Evolutionary conservation across 345 rosid genomes (phyloP).

Genomic region (Anastatica hierochuntica): DNA sequence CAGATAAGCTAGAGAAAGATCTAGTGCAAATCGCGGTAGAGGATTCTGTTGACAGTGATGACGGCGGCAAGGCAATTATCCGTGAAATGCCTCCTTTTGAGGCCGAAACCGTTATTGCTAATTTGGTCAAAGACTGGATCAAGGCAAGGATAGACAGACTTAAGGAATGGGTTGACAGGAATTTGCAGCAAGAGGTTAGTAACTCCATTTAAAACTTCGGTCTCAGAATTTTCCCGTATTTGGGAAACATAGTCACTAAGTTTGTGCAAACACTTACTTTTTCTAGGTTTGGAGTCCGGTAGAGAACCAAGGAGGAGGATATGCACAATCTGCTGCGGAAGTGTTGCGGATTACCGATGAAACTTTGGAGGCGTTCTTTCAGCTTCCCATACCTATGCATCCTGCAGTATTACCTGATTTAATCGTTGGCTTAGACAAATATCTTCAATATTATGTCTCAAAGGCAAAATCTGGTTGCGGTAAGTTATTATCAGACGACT

Average conservation of each 20-base stretch:
- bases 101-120: conserved; percentile 87
- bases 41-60: conserved; percentile 96
- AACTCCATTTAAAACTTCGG: not conserved
- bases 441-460: conserved; percentile 70
- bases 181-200: conserved; percentile 84
- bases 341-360: conserved; percentile 71
- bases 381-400: conserved; percentile 92
- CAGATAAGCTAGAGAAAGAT: conserved; percentile 94
- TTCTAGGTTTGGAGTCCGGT: conserved; percentile 59
- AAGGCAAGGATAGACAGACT: conserved; percentile 65
- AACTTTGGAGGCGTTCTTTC: conserved; percentile 79
- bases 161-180: conserved; percentile 86
- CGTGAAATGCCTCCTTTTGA: conserved; percentile 98
- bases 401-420: conserved; percentile 83
- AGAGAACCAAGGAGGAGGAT: conserved; percentile 64
- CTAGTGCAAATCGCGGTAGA: conserved; percentile 98
- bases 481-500: too few relatives aligned
- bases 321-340: conserved; percentile 76
- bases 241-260: not conserved
- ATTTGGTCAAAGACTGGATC: conserved; percentile 84
- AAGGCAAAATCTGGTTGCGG: conserved; percentile 95
- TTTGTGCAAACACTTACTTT: not conserved
- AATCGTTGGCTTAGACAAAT: conserved; percentile 76
- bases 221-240: not conserved
- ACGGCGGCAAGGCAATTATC: conserved; percentile 95